phyloP scores from a whole-genome alignment of 2,329 filamentous ascomycete genomes.

The Alternaria panax region DNA sequence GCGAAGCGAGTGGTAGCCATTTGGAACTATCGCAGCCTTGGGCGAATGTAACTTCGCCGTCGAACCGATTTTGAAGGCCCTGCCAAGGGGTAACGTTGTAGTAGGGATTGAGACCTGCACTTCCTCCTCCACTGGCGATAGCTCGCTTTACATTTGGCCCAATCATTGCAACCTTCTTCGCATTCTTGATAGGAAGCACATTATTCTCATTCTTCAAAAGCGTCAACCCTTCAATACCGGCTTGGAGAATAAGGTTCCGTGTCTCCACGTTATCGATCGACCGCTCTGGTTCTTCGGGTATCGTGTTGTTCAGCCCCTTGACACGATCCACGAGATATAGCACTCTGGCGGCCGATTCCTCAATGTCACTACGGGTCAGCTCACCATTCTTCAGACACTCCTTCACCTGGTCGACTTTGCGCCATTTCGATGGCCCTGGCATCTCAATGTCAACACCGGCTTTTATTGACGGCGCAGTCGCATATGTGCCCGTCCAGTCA shows the following conservation, averaged over 20 bases:
- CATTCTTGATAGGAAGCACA: conserved; percentile 65
- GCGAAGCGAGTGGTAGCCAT: conserved; percentile 69
- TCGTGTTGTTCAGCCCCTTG: conserved; percentile 64
- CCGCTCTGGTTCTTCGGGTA: conserved; percentile 64
- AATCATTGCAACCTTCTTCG: conserved; percentile 69
- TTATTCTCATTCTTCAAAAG: conserved; percentile 68
- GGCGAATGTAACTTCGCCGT: conserved; percentile 66
- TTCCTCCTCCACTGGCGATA: conserved; percentile 73
- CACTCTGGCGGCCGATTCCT: conserved; percentile 60
- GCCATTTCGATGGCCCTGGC: conserved; percentile 52
- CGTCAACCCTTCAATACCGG: conserved; percentile 68
- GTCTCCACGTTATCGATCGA: conserved; percentile 63
- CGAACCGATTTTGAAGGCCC: conserved; percentile 64
- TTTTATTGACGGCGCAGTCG: conserved; percentile 48
- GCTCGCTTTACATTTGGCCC: conserved; percentile 72
- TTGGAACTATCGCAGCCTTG: conserved; percentile 70
- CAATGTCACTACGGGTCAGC: conserved; percentile 58
- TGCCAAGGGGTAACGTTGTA: conserved; percentile 71
- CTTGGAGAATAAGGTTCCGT: conserved; percentile 65
- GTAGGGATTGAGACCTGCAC: conserved; percentile 72
- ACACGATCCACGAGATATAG: conserved; percentile 69
- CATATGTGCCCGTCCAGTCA: conserved; percentile 53
- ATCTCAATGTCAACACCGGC: conserved; percentile 53
- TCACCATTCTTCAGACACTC: conserved; percentile 47
- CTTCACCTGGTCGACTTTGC: conserved; percentile 47